Percentiles rank a stretch among this genome's conserved stretches.
Conservation (phyloP, 78 protist genomes). For the Tieghemostelium lacteum region DNA sequence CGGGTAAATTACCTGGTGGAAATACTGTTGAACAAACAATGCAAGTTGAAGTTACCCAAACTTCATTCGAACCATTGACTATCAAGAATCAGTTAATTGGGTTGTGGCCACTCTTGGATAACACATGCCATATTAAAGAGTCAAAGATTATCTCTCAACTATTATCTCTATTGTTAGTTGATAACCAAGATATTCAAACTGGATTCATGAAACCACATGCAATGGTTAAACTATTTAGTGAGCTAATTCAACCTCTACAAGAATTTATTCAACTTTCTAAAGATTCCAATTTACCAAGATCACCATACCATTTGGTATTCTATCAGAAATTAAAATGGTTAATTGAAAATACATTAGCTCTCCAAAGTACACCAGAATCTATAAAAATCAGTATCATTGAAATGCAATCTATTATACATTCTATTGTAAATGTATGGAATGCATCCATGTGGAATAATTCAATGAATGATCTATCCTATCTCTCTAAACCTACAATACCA, state of each 20-base stretch:
- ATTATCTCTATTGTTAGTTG: background rate
- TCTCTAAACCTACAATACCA: slow-evolving; percentile 26
- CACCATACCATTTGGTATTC: slow-evolving; percentile 23
- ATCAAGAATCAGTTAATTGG: slow-evolving; percentile 7
- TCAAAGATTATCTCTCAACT: slow-evolving; percentile 1
- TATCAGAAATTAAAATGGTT: slow-evolving; percentile 66
- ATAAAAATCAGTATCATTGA: slow-evolving; percentile 34
- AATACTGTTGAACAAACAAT: background rate
- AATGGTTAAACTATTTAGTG: background rate
- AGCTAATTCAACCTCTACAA: slow-evolving; percentile 1
- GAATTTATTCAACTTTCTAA: background rate
- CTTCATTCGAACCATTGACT: slow-evolving; percentile 38
- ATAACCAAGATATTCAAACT: slow-evolving; percentile 21
- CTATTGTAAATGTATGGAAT: slow-evolving; percentile 34
- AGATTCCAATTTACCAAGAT: slow-evolving; percentile 22
- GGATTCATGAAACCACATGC: slow-evolving; percentile 14
- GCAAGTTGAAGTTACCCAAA: too few species aligned
- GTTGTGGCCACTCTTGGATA: slow-evolving; percentile 9
- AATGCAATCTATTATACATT: slow-evolving; percentile 30
- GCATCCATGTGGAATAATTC: slow-evolving; percentile 49
- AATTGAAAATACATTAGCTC: slow-evolving; percentile 23
- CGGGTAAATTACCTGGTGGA: background rate
- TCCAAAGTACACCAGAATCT: background rate
- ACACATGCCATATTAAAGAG: slow-evolving; percentile 7
- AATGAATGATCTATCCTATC: slow-evolving; percentile 42